These are phyloP conservation scores for Penicillium polonicum DNA, from an alignment of 2,329 filamentous ascomycete species.

Conservation along the genomic window DNA sequence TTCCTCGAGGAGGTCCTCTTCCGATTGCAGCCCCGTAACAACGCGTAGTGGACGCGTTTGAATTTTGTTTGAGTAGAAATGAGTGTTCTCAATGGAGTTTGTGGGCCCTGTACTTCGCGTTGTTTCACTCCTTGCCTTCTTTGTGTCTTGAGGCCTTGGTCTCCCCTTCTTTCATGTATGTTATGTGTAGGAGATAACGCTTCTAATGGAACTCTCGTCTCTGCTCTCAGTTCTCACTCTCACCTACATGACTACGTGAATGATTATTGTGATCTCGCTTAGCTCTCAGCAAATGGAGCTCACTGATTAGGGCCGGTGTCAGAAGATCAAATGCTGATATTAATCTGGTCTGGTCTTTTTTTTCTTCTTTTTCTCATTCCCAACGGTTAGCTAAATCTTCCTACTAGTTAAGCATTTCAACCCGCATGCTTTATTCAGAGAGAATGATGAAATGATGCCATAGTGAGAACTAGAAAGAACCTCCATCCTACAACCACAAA, in stretches of 20 bases:
- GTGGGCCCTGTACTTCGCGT: neutral
- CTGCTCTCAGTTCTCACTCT: neutral
- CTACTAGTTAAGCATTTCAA: too few species aligned
- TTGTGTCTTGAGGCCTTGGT: neutral
- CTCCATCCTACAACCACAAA: too few species aligned
- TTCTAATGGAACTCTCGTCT: neutral
- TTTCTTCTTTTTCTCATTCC: neutral
- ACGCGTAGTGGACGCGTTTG: neutral
- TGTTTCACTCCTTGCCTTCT: neutral
- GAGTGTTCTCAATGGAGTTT: neutral
- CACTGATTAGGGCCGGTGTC: neutral
- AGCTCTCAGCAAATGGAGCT: neutral
- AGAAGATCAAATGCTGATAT: neutral
- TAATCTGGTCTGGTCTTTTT: neutral
- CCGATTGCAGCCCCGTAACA: constrained; percentile 72
- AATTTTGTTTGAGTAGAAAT: neutral
- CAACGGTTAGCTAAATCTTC: neutral
- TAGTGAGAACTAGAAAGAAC: neutral
- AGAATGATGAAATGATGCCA: neutral
- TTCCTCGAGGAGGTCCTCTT: constrained; percentile 92
- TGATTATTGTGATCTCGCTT: neutral
- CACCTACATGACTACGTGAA: neutral
- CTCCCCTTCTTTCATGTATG: neutral
- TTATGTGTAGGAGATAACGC: neutral
- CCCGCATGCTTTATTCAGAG: neutral